Evolutionary conservation across 2,329 filamentous ascomycete species (phyloP), one percentile per base, ranked within the genome.

Genomic region (Phoma sp.): DNA sequence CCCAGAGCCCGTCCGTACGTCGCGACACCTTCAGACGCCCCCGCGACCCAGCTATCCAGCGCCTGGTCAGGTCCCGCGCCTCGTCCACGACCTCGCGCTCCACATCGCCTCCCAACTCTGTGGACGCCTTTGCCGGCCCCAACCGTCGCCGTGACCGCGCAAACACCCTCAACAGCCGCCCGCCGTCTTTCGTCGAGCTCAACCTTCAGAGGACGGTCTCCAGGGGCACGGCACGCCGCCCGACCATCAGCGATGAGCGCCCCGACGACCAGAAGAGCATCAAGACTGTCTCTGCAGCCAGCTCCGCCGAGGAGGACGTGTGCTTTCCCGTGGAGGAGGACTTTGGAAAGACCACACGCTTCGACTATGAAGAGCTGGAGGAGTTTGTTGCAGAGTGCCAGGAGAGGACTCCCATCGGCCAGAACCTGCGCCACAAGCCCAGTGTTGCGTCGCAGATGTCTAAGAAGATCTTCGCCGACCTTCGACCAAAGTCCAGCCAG

Each of bases 51-150:
- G 63, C 67, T 21, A 57, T 73, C 9, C 71, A 75, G 49, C 67
- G 64, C 34, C 46, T 71, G 36, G 61, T 69, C 34, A 70, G 75
- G 42, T 83, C 81, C 30, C 73, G 80, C 52, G 74, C 74, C 17
- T 81, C 80, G 15, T 84, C 82, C 4, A 72, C 75, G 3, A 83
- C 83, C 18, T 85, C 84, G 40, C 84, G 91, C 49, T 92, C 91
- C 1, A 80, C 85, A 2, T 98, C 95, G 5, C 93, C 93, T 10
- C 95, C 95, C 7, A 99, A 97, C 75, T 99, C 95, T 0, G 92
- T 99, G 45, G 96, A 98, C 74, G 95, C 95, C 4, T 99, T 99
- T 75, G 95, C 95, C 15, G 91, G 95, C 68, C 91, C 91, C 49
- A 89, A 92, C 43, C 90, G 92, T 54, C 90, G 92, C 55, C 88